phyloP scores from a whole-genome alignment of 345 rosid genomes.

The Eucalyptus microcorys region DNA sequence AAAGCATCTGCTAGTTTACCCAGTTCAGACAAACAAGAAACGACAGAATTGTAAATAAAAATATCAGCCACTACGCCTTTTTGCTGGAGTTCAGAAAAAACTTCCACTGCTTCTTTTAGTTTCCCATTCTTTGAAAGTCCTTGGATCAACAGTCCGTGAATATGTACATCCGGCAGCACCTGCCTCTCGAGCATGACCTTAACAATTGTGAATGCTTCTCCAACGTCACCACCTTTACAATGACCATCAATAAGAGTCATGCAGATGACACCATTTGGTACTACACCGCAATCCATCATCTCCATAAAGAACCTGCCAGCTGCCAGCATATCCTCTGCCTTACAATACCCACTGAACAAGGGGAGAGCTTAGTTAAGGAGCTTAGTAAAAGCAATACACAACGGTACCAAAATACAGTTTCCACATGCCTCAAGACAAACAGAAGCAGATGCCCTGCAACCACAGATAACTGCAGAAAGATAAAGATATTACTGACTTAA shows the following conservation, averaged over 20 bases:
- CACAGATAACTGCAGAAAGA: slow-evolving; percentile 76
- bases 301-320: slow-evolving; percentile 49
- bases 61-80: slow-evolving; percentile 55
- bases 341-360: slow-evolving; percentile 28
- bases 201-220: slow-evolving; percentile 41
- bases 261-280: slow-evolving; percentile 44
- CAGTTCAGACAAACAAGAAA: slow-evolving; percentile 44
- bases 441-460: slow-evolving; percentile 69
- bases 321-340: slow-evolving; percentile 38
- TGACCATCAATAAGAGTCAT: slow-evolving; percentile 44
- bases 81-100: slow-evolving; percentile 34
- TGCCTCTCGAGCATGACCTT: slow-evolving; percentile 39
- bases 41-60: slow-evolving; percentile 45
- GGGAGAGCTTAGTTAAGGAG: too few species aligned
- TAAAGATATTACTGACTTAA: slow-evolving; percentile 80
- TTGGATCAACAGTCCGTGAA: slow-evolving; percentile 38
- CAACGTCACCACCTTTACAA: slow-evolving; percentile 44
- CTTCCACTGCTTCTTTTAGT: slow-evolving; percentile 37
- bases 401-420: background rate
- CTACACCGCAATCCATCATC: slow-evolving; percentile 50
- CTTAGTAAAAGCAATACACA: too few species aligned
- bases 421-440: slow-evolving; percentile 80
- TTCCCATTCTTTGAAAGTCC: slow-evolving; percentile 51
- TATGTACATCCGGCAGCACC: slow-evolving; percentile 32
- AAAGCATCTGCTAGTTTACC: slow-evolving; percentile 34